Evolutionary conservation across 202 grass and related monocot genomes (phyloP).

Genomic region (Panicum hallii): DNA sequence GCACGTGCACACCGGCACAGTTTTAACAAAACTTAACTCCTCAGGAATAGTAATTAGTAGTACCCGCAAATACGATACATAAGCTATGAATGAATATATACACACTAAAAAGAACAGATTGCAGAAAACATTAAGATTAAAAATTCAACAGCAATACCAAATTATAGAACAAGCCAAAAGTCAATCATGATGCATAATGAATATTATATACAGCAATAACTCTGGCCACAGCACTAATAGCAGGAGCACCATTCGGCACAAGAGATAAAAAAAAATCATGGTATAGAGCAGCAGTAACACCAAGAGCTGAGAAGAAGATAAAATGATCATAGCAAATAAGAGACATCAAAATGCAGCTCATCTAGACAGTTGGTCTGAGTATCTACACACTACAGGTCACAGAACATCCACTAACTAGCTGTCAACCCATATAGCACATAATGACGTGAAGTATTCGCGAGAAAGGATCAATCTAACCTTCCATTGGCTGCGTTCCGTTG

Average conservation of each 20-base stretch:
- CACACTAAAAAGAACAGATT: background rate
- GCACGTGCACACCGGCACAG: background rate
- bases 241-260: background rate
- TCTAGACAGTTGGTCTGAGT: conserved; percentile 9
- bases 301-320: background rate
- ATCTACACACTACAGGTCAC: background rate
- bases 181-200: background rate
- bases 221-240: background rate
- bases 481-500: conserved; percentile 90
- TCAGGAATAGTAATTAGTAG: background rate
- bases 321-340: background rate
- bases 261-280: conserved; percentile 23
- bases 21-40: conserved; percentile 1
- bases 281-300: background rate
- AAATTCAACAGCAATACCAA: background rate
- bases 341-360: conserved; percentile 27
- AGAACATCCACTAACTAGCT: conserved; percentile 9
- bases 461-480: conserved; percentile 60
- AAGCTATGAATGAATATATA: conserved; percentile 12
- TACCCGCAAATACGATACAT: background rate
- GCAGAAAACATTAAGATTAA: background rate
- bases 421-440: background rate
- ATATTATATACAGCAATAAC: background rate
- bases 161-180: background rate
- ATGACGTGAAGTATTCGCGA: conserved; percentile 9